Evolutionary conservation across 371 early-diverging fungal genomes (phyloP).

Genomic region (Apophysomyces sp.): DNA sequence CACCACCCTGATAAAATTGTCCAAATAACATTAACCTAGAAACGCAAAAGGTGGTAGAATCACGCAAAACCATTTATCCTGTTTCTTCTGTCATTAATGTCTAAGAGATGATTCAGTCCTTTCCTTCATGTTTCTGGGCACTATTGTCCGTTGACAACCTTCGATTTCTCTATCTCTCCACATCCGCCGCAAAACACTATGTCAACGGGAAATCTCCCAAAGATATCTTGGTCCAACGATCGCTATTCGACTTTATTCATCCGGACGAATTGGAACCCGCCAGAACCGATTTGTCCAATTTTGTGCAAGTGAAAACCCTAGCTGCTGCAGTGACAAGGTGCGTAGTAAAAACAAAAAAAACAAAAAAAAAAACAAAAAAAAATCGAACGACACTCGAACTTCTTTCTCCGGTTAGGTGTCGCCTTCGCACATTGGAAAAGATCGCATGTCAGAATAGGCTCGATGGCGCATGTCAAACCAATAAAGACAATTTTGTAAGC

Average conservation of each 20-base stretch:
- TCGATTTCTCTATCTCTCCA: conserved; percentile 47
- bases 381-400: neutral
- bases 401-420: conserved; percentile 4
- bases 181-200: conserved; percentile 28
- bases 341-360: neutral
- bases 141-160: conserved; percentile 46
- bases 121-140: conserved; percentile 48
- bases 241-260: conserved; percentile 60
- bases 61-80: neutral
- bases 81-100: neutral
- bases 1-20: no score
- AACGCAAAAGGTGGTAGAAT: neutral
- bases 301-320: conserved; percentile 47
- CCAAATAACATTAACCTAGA: no score
- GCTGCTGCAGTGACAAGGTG: conserved; percentile 62
- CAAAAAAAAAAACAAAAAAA: no score
- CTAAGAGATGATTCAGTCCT: neutral
- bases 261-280: conserved; percentile 58
- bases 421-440: conserved; percentile 4
- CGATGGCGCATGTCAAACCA: neutral
- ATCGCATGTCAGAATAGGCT: neutral
- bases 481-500: neutral
- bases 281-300: conserved; percentile 48
- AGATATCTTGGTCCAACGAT: conserved; percentile 39
- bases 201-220: conserved; percentile 31